Percentiles rank a stretch among this genome's conserved stretches.
These are phyloP conservation scores for Amphirosellinia nigrospora DNA, from an alignment of 495 filamentous ascomycete species.

Conservation along the genomic window DNA sequence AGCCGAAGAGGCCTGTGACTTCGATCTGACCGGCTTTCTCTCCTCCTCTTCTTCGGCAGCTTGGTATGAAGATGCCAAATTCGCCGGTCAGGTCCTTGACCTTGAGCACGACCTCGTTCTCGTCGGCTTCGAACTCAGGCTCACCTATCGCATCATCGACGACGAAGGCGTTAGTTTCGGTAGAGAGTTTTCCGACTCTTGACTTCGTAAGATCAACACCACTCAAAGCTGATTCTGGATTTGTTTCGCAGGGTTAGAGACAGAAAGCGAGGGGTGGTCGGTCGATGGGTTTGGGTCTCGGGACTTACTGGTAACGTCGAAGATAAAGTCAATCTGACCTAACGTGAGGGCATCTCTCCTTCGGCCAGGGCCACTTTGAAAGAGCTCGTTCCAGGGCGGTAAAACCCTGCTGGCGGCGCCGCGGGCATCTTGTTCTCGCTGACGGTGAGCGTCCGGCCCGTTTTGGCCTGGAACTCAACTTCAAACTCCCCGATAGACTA, in stretches of 20 bases:
- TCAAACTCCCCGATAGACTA: slow-evolving; percentile 44
- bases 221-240: slow-evolving; percentile 19
- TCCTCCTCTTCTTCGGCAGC: slow-evolving; percentile 41
- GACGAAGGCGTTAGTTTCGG: slow-evolving; percentile 43
- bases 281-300: background rate
- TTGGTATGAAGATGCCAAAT: slow-evolving; percentile 47
- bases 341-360: slow-evolving; percentile 42
- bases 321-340: slow-evolving; percentile 49
- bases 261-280: no score
- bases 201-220: slow-evolving; percentile 39
- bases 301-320: slow-evolving; percentile 37
- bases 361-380: slow-evolving; percentile 41
- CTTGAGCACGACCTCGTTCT: slow-evolving; percentile 47
- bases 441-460: slow-evolving; percentile 38
- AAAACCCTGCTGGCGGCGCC: slow-evolving; percentile 42
- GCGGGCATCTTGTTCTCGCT: slow-evolving; percentile 45
- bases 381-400: slow-evolving; percentile 42
- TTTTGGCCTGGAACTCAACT: slow-evolving; percentile 44
- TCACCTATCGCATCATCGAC: slow-evolving; percentile 45
- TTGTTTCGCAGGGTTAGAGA: background rate
- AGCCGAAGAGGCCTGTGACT: slow-evolving; percentile 9
- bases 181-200: slow-evolving; percentile 36
- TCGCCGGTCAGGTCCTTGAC: slow-evolving; percentile 45
- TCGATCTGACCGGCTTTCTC: slow-evolving; percentile 1
- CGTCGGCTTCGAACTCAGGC: slow-evolving; percentile 52